Conservation (phyloP, 2,329 filamentous ascomycete species). For the Pseudocercospora macadamiae region DNA sequence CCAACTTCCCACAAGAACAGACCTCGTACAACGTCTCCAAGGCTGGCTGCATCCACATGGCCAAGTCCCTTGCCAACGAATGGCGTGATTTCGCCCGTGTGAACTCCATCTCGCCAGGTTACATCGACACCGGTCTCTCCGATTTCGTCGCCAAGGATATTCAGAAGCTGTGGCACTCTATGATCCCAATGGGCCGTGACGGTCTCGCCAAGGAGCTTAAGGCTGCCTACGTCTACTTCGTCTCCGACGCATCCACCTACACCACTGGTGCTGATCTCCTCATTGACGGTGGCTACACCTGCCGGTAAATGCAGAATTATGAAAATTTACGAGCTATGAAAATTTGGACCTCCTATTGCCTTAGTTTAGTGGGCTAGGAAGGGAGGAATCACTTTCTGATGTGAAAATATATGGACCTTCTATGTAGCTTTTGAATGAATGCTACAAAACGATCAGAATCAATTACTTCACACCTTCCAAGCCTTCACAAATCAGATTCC, state of each 20-base stretch:
- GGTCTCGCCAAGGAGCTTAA: constrained; percentile 68
- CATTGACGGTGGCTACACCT: constrained; percentile 54
- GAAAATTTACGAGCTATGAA: constrained; percentile 12
- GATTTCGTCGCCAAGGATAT: constrained; percentile 65
- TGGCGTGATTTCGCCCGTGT: constrained; percentile 71
- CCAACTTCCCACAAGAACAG: constrained; percentile 79
- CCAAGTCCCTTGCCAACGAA: constrained; percentile 67
- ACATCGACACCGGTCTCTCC: constrained; percentile 68
- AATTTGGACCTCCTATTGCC: not conserved
- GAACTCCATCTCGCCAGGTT: constrained; percentile 69
- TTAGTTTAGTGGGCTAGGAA: not conserved
- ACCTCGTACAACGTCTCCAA: constrained; percentile 68
- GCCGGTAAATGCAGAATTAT: constrained; percentile 36
- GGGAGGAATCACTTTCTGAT: not conserved
- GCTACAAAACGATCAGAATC: not conserved
- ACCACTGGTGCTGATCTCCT: constrained; percentile 56
- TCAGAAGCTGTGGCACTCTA: constrained; percentile 61
- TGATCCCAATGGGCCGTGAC: constrained; percentile 64
- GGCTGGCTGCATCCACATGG: constrained; percentile 63
- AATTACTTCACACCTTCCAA: too few relatives aligned
- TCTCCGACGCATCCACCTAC: constrained; percentile 56
- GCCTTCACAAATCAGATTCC: too few relatives aligned
- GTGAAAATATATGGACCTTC: not conserved
- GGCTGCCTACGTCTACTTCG: constrained; percentile 59
- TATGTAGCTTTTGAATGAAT: constrained; percentile 3